phyloP scores from a whole-genome alignment of 345 rosid genomes.

The Turnera subulata region DNA sequence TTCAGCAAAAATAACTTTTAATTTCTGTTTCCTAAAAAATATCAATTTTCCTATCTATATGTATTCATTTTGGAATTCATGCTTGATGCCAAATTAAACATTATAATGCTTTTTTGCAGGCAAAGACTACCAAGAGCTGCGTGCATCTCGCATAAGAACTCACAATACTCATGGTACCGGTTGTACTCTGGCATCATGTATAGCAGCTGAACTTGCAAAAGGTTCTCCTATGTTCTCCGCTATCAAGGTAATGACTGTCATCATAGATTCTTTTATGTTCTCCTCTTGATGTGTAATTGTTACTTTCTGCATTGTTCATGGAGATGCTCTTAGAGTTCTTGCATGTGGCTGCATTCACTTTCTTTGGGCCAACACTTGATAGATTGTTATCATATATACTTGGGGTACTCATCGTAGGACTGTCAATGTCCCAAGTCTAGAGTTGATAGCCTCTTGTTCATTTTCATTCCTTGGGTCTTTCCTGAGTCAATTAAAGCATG shows the following conservation, averaged over 20 bases:
- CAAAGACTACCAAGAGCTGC: constrained; percentile 53
- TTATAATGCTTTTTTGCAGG: constrained; percentile 36
- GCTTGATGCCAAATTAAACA: neutral
- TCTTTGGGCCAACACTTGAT: too few species aligned
- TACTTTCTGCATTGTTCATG: too few species aligned
- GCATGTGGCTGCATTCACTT: neutral
- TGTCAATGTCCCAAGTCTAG: too few species aligned
- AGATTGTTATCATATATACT: too few species aligned
- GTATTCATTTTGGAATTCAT: too few species aligned
- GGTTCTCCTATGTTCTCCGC: constrained; percentile 35
- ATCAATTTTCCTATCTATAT: neutral
- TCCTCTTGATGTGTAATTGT: neutral
- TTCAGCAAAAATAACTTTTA: constrained; percentile 3
- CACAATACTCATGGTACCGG: constrained; percentile 93
- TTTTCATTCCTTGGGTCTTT: neutral
- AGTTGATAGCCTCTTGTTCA: neutral
- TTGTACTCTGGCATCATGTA: constrained; percentile 89
- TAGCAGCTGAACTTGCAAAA: constrained; percentile 96
- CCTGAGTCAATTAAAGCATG: too few species aligned
- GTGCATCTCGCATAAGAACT: constrained; percentile 63
- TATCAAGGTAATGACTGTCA: constrained; percentile 61
- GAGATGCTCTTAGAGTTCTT: neutral
- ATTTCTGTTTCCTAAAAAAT: neutral
- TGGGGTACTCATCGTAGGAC: too few species aligned
- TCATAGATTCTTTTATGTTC: too few species aligned